Evolutionary conservation across 768 basidiomycete species (phyloP).

Genomic region (Clavulina sp.): DNA sequence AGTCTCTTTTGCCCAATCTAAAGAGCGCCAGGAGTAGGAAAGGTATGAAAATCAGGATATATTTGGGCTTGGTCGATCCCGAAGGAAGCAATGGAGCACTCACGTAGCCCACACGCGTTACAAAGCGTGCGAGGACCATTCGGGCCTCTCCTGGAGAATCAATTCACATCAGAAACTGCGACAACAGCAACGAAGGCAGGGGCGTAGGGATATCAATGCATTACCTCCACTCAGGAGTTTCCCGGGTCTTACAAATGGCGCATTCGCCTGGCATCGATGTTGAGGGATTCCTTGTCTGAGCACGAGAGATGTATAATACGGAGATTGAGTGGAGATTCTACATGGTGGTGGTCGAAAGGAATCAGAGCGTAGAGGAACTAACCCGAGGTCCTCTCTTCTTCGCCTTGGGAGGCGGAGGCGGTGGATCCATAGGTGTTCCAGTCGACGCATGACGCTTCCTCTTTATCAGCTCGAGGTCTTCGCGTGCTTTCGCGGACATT

Average conservation of each 20-base stretch:
- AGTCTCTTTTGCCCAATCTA: too few species aligned
- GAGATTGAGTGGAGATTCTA: not conserved
- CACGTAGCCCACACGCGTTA: slow-evolving; percentile 19
- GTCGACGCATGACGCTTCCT: not conserved
- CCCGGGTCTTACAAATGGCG: slow-evolving; percentile 17
- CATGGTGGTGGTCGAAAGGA: not conserved
- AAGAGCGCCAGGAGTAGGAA: too few species aligned
- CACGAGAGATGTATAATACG: too few species aligned
- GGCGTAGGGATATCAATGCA: too few species aligned
- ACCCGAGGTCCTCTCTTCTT: not conserved
- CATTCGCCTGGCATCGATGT: slow-evolving; percentile 10
- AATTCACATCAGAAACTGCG: too few species aligned
- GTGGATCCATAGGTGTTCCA: not conserved
- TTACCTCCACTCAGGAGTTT: slow-evolving; percentile 21
- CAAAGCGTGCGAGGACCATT: slow-evolving; percentile 22
- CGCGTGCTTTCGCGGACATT: not conserved
- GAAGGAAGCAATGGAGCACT: not conserved
- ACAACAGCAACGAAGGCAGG: too few species aligned
- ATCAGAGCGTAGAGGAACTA: not conserved
- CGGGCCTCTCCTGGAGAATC: slow-evolving; percentile 16
- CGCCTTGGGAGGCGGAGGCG: not conserved
- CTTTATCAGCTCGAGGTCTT: slow-evolving; percentile 1
- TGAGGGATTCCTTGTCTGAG: not conserved
- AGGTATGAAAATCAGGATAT: too few species aligned
- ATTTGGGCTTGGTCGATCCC: not conserved